These are phyloP conservation scores for Theileria annulata DNA, from an alignment of 169 alveolate genomes.

Conservation along the genomic window DNA sequence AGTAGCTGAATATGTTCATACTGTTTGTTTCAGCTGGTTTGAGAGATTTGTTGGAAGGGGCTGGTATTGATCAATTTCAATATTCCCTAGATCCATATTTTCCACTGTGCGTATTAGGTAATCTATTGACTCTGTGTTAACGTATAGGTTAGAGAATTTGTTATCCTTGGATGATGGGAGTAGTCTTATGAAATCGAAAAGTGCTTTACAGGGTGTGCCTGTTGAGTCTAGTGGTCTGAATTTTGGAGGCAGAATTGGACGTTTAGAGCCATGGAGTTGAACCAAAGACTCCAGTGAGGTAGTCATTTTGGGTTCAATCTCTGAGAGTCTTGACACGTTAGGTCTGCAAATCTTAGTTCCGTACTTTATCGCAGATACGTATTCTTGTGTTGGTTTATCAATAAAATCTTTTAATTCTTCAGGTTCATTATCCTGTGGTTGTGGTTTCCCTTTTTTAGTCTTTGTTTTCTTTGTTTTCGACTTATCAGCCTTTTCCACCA, in stretches of 20 bases:
- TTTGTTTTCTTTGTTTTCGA: not conserved
- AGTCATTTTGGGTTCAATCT: slow-evolving; percentile 33
- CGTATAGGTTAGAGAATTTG: slow-evolving; percentile 57
- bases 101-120: slow-evolving; percentile 51
- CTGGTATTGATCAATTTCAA: slow-evolving; percentile 18
- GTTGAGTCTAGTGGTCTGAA: slow-evolving; percentile 45
- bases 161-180: slow-evolving; percentile 38
- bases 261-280: slow-evolving; percentile 36
- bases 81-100: slow-evolving; percentile 1
- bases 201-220: slow-evolving; percentile 64
- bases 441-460: not conserved
- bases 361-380: not conserved
- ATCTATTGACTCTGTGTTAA: slow-evolving; percentile 42
- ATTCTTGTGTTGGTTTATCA: not conserved
- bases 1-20: too few species aligned
- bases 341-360: slow-evolving; percentile 43
- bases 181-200: slow-evolving; percentile 61
- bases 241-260: slow-evolving; percentile 60
- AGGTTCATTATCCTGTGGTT: not conserved
- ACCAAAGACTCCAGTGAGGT: slow-evolving; percentile 32
- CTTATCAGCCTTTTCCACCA: not conserved
- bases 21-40: not conserved
- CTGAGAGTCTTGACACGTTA: slow-evolving; percentile 28
- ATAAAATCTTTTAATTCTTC: not conserved
- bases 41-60: slow-evolving; percentile 39